Evolutionary conservation across 129 eudicot species (phyloP), one percentile per base, ranked within the genome.

Genomic region (Tagetes erecta): DNA sequence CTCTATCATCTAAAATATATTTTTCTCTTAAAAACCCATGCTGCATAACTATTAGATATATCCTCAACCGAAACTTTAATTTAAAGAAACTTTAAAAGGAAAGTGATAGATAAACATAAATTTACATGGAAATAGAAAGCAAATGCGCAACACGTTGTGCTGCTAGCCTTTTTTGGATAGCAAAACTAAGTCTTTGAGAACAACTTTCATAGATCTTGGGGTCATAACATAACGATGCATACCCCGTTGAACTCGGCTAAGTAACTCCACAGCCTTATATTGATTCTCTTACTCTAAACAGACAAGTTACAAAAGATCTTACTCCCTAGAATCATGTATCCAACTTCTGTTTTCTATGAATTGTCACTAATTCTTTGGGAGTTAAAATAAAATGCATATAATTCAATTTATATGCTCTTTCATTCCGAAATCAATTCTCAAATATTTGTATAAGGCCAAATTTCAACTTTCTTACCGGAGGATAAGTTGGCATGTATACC

Each of bases 401-500:
- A 36, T 36, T 58, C 13, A 3, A 12, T 10, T 0, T 8, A 58
- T 11, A 62, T 36, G 27, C 3, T 37, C 44, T 8, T 33, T 4
- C 12, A 62, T 62, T 2, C 35, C 35, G 30, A 62, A 62, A 58
- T 31, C 39, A 35, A 13, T 62, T 64, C 2, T 8, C 34, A 64
- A 39, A 39, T 9, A 64, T n/a, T 14, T 30, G 49, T 12, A 33
- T 3, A 57, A 38, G 63, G 55, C 2, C 30, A 51, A 39, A 66
- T 55, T n/a, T 20, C 39, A 62, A 51, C 40, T 38, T 58, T 77
- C 89, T 88, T 84, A 95, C 99, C 45, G 86, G 66, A 64, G 96
- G 91, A 82, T 86, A 95, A 27, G 86, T 68, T 42, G 90, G 99
- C 94, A 91, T 91, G 88, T 95, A 95, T 56, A 88, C 67, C 49